Base-by-base conservation (phyloP, 768 basidiomycete genomes). In the Suillus brevipes region DNA sequence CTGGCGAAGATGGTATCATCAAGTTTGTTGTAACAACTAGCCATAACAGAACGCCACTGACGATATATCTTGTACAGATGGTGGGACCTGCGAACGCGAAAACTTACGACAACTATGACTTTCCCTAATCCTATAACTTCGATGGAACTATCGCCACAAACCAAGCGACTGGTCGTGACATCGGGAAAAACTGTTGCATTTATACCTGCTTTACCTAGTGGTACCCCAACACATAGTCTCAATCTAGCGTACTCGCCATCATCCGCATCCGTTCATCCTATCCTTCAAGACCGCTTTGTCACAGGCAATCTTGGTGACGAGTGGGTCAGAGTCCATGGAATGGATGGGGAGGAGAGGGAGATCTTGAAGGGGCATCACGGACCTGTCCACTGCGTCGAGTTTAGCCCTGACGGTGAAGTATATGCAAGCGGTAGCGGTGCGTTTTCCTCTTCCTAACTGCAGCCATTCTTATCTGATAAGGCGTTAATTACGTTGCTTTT, bases 291-390 rank as follows among this genome's bases (percentile, higher is more conserved):
- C 74, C 86, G 94, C 59, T 99, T 98, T 78, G 91, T 99, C 64
- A 95, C 94, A 0, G 97, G 97, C 47, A 93, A 89, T 69, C 83
- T 85, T 60, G 86, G 84, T 16, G 97, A 99, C 76, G 95, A 98
- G 71, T 99, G 97, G 97, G 95, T 99, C 53, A 85, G 97, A 42
- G 87, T 98, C 37, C 95, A 99, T 74, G 91, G 90, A 18, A 88
- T 96, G 73, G 86, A 91, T 38, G 97, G 97, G 2, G 89, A 90
- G 75, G 96, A 99, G 79, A 79, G 86, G 67, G 97, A 98, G 64
- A 85, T 97, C 37, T 84, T 95, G 64, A 97, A 97, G 77, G 97
- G 97, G 5, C 97, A 99, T 73, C 97, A 99, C 74, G 97, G 97
- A 28, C 96, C 97, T 23, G 96, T 99, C 20, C 95, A 97, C 71